Conservation (phyloP, 176 grass and related monocot species). For the Carex myosuroides region DNA sequence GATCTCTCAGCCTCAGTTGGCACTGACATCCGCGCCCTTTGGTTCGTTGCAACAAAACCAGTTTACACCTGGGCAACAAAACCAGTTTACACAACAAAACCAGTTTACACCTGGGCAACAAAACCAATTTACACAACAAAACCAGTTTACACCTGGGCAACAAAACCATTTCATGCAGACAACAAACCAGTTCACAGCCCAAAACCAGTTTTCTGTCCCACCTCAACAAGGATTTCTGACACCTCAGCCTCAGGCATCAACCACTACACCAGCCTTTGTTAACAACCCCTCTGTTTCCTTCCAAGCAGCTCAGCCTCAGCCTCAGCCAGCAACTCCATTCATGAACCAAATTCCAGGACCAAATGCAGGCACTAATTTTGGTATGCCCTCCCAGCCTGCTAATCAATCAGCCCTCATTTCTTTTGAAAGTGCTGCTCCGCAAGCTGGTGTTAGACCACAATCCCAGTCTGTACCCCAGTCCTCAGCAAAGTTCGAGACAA, state of each 20-base stretch:
- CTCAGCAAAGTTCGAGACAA: constrained; percentile 74
- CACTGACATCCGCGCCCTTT: constrained; percentile 21
- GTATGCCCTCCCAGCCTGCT: constrained; percentile 1
- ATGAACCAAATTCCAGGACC: constrained; percentile 33
- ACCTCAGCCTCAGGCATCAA: constrained; percentile 9
- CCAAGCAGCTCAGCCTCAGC: constrained; percentile 44
- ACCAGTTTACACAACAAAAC: background rate
- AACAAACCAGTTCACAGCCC: background rate
- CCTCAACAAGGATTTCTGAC: constrained; percentile 35
- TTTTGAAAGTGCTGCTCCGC: constrained; percentile 46
- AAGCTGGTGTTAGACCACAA: constrained; percentile 28
- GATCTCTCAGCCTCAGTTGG: constrained; percentile 27
- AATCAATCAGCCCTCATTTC: constrained; percentile 21
- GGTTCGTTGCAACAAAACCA: constrained; percentile 20
- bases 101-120: background rate
- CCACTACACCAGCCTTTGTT: constrained; percentile 16
- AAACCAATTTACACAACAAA: background rate
- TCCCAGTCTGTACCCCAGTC: constrained; percentile 26
- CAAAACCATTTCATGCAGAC: background rate
- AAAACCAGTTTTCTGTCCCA: constrained; percentile 23
- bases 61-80: background rate
- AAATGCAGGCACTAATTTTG: background rate
- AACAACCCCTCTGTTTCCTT: constrained; percentile 26
- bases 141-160: background rate
- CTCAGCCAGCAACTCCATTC: background rate